These are phyloP conservation scores for Mediolabrus comicus DNA, from an alignment of 108 stramenopile species.

Conservation along the genomic window DNA sequence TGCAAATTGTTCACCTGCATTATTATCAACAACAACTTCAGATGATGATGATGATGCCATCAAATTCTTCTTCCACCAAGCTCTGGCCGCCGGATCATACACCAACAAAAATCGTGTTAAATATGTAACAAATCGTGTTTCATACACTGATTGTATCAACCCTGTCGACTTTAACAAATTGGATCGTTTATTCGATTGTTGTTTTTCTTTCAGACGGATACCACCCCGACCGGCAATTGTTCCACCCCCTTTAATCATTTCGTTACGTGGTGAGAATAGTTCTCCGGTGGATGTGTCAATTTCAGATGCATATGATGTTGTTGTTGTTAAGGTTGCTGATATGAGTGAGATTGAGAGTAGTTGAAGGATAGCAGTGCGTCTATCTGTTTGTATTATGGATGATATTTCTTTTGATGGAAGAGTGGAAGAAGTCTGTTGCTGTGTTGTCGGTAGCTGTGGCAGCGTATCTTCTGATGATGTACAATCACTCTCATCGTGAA, in stretches of 20 bases:
- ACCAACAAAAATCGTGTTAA: constrained; percentile 78
- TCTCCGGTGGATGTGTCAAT: constrained; percentile 55
- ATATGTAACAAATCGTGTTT: constrained; percentile 79
- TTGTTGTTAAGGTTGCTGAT: background rate
- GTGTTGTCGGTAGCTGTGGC: too few relatives aligned
- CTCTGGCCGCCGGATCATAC: constrained; percentile 75
- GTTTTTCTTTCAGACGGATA: constrained; percentile 25
- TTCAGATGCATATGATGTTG: constrained; percentile 30
- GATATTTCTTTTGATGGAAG: background rate
- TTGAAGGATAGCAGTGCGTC: constrained; percentile 8
- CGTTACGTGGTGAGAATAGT: constrained; percentile 62
- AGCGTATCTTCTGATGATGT: too few relatives aligned
- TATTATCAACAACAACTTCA: background rate
- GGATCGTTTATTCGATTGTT: background rate
- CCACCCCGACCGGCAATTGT: constrained; percentile 43
- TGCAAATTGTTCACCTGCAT: constrained; percentile 54
- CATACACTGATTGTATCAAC: constrained; percentile 77
- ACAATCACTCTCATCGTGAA: background rate
- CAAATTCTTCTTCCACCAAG: constrained; percentile 65
- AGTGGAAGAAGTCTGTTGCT: background rate
- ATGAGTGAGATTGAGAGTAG: constrained; percentile 6
- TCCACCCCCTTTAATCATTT: constrained; percentile 69
- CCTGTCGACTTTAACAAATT: constrained; percentile 30
- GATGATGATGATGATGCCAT: background rate
- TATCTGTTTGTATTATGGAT: background rate